Base-by-base conservation (phyloP, 768 basidiomycete genomes). In the Leccinum imitatum region DNA sequence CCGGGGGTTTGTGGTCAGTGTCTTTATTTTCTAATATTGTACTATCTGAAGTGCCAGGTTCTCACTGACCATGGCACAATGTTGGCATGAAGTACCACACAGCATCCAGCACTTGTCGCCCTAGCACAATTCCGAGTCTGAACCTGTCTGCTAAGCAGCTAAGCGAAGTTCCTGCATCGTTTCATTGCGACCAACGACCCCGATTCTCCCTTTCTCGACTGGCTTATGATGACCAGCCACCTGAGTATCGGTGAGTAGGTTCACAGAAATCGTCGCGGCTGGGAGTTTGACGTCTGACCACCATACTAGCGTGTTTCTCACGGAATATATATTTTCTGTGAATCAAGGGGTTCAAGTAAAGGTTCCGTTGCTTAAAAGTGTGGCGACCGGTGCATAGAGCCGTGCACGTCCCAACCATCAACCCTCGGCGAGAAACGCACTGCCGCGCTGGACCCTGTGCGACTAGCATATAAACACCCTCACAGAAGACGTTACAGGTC, bases 391-490 rank as follows among this genome's bases (percentile, higher is more conserved):
- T 19, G 33, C 54, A 33, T 25, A 17, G 21, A 23, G 35, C 23
- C 25, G 25, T 53, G n/a, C 21, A 33, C 19, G n/a, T 54, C 17
- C 33, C 61, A 27, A 63, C 60, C 61, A 63, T 57, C 56, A 59
- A 41, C 17, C 11, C 17, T 33, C n/a, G 3, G 11, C 27, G 19
- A 27, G 31, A 48, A 30, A 27, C 25, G 44, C 55, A 35, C 23
- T 21, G 31, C 30, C 30, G 14, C 10, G 17, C 46, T 44, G n/a
- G n/a, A 44, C 44, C 44, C n/a, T 44, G n/a, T n/a, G 44, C 13
- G 4, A 27, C 25, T 44, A 17, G 10, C 11, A 62, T 67, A 67
- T 54, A 67, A 65, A 46, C 46, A 19, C n/a, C 6, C 2, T 23
- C 31, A 13, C n/a, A 19, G 14, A 27, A 4, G 21, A 35, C 46